These are phyloP conservation scores for Suillus ampliporus DNA, from an alignment of 768 basidiomycete genomes.

Conservation along the genomic window DNA sequence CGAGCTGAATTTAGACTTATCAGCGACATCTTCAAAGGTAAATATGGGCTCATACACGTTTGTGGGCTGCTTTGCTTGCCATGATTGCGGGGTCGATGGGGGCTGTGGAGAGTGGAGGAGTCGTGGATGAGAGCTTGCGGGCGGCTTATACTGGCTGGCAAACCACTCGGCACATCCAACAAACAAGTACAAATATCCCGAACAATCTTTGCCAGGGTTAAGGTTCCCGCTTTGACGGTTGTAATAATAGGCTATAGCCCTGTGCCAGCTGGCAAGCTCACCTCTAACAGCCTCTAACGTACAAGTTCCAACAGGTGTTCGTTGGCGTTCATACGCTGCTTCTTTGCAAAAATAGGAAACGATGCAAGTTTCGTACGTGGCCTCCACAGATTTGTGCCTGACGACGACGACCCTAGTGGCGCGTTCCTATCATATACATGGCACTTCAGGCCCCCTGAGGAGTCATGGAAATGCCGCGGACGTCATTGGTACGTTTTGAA, in stretches of 20 bases:
- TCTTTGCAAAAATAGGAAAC: not conserved
- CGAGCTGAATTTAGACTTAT: slow-evolving; percentile 52
- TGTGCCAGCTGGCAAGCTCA: not conserved
- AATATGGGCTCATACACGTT: slow-evolving; percentile 59
- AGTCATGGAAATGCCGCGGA: not conserved
- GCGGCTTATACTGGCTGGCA: slow-evolving; percentile 7
- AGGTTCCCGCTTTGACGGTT: too few species aligned
- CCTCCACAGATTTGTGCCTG: not conserved
- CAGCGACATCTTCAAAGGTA: slow-evolving; percentile 22
- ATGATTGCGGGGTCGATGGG: slow-evolving; percentile 42
- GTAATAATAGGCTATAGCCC: too few species aligned
- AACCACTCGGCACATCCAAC: not conserved
- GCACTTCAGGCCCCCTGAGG: not conserved
- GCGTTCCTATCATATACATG: not conserved
- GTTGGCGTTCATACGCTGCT: not conserved
- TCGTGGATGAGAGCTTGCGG: slow-evolving; percentile 21
- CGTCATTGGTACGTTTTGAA: not conserved
- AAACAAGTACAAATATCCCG: not conserved
- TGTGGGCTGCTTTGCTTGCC: slow-evolving; percentile 88
- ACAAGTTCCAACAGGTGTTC: too few species aligned
- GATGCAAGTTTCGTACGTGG: not conserved
- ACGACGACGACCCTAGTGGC: not conserved
- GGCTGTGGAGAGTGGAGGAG: slow-evolving; percentile 8
- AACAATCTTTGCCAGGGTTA: not conserved
- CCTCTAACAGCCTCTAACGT: not conserved